Base-by-base conservation (phyloP, 192 early-diverging fungal genomes). In the Rhizoclosmatium sp. region DNA sequence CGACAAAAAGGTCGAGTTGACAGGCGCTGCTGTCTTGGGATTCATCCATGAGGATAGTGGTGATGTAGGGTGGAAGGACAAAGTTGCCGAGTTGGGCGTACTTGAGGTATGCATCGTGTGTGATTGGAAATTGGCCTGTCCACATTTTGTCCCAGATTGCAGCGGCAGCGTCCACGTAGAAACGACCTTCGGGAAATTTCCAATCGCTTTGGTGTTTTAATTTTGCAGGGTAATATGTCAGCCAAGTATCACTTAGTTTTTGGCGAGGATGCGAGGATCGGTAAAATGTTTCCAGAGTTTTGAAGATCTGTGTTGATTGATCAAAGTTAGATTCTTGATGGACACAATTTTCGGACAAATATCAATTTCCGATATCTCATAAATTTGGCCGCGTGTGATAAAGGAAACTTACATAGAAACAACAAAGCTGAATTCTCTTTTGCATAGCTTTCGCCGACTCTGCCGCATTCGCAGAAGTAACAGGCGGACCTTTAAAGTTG, bases 1-100 rank as follows among this genome's bases (percentile, higher is more conserved):
- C 59, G 46, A 78, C 77, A 71, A 78, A 78, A 21, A 78, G 65
- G 54, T 78, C 77, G 7, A 78, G 77, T 47, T 78, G 77, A 44
- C 77, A 78, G 23, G 77, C 77, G 16, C 41, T 71, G 2, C 68
- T 31, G 51, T 78, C 77, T 78, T 78, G 77, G 1, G 68, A 71
- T 47, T 78, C 77, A 42, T 78, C 77, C 68, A 78, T 61, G 2
- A 78, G 68, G 58, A 78, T 60, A 4, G 61, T 64, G 16, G 77
- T 62, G 44, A 65, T 66, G 23, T 71, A 19, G 49, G 42, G 19
- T 12, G 69, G 69, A 60, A 69, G 31, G 4, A 23, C n/a, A 23
- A 71, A 56, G 40, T 48, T 19, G 42, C 59, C 68, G n/a, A 78
- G 77, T 48, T 78, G 77, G 21, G 77, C 77, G 68, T 62, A 71